Base-by-base conservation (phyloP, 352 stramenopile species). In the Saprolegnia diclina region DNA sequence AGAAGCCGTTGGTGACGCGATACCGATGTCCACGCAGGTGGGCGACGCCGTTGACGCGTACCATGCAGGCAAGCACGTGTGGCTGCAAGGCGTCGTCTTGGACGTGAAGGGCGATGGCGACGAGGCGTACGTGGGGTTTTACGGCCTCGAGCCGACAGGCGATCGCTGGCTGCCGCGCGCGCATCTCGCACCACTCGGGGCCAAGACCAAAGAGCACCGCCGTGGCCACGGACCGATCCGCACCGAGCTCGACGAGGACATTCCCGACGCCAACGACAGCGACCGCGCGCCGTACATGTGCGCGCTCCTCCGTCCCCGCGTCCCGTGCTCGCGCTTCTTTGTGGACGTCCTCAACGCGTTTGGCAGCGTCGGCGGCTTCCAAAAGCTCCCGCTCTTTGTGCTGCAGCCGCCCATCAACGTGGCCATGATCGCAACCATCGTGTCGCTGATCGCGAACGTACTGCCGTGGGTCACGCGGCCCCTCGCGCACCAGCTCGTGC, bases 321-420 rank as follows among this genome's bases (percentile, higher is more conserved):
- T 69, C 45, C 63, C 63, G 4, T 57, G 24, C 22, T 69, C 63
- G 44, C 48, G 37, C 18, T 69, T 42, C 37, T 61, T 63, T 18
- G 44, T 69, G 7, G 63, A 69, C 22, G 29, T 69, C 22, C 19
- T 69, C 42, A 61, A 69, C n/a, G 45, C 63, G 32, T 69, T 69
- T 62, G 63, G 63, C n/a, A 24, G 16, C 5, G 50, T 53, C 53
- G 63, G 63, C 21, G 63, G 63, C 19, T 69, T 69, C 22, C 63
- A 69, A 45, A 69, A 62, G 22, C 63, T 69, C 44, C 63, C 63
- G 22, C 18, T 69, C 21, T 52, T 61, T 35, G 22, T 29, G 14
- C 19, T 52, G 45, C 40, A 50, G 18, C 26, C 38, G 13, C 26
- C 57, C 5, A 50, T 62, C 29, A 48, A 10, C 22, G 29, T 69